These are phyloP conservation scores for Aspergillus cavernicola DNA, from an alignment of 495 filamentous ascomycete genomes.

Conservation along the genomic window DNA sequence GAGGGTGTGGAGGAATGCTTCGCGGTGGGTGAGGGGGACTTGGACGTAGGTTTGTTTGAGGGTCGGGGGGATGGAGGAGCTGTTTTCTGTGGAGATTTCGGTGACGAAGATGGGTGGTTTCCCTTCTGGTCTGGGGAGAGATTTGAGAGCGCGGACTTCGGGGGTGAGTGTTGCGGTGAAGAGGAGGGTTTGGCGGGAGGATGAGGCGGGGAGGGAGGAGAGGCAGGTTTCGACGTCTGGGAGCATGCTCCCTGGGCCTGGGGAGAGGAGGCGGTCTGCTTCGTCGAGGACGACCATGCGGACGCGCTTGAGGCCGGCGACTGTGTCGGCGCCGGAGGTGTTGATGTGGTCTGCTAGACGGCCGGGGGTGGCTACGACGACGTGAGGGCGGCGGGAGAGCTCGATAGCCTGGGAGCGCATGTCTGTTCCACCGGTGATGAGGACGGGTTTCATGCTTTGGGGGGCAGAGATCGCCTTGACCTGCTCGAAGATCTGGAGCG, in stretches of 20 bases:
- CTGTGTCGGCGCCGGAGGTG: constrained; percentile 84
- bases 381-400: constrained; percentile 75
- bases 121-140: constrained; percentile 59
- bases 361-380: constrained; percentile 93
- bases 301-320: constrained; percentile 70
- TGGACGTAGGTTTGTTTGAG: constrained; percentile 82
- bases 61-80: constrained; percentile 67
- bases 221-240: constrained; percentile 88
- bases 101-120: constrained; percentile 80
- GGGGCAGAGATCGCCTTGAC: constrained; percentile 85
- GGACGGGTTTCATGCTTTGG: constrained; percentile 75
- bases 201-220: constrained; percentile 64
- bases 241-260: constrained; percentile 79
- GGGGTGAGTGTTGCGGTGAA: constrained; percentile 95
- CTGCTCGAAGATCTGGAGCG: constrained; percentile 94
- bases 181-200: constrained; percentile 81
- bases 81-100: constrained; percentile 73
- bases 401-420: constrained; percentile 87
- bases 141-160: constrained; percentile 83
- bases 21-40: constrained; percentile 81
- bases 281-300: constrained; percentile 92
- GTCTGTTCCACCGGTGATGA: constrained; percentile 88
- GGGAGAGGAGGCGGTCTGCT: constrained; percentile 83
- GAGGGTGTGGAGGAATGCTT: constrained; percentile 89
- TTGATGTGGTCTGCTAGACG: constrained; percentile 91